Percentiles rank a stretch among this genome's conserved stretches.
phyloP scores from a whole-genome alignment of 1,284 basidiomycete genomes.

The Puccinia novopanici region DNA sequence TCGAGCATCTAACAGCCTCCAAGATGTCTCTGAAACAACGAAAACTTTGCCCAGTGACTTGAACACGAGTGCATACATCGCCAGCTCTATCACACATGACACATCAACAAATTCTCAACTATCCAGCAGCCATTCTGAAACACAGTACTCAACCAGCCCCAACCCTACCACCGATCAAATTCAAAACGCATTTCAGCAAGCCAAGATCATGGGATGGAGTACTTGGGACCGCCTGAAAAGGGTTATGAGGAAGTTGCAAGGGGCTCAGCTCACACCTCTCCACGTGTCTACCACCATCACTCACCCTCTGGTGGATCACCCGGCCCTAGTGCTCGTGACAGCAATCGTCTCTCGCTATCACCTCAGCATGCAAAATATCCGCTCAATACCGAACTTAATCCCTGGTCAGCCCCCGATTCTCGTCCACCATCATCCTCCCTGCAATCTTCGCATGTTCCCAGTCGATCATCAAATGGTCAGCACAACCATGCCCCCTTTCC shows the following conservation, averaged over 20 bases:
- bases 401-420: conserved; percentile 16
- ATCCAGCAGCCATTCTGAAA: conserved; percentile 9
- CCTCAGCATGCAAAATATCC: conserved; percentile 15
- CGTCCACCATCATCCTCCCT: background rate
- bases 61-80: background rate
- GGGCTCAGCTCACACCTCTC: conserved; percentile 21
- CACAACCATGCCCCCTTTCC: background rate
- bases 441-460: background rate
- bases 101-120: background rate
- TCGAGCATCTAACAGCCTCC: background rate
- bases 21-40: background rate
- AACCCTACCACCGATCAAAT: conserved; percentile 32
- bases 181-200: conserved; percentile 50
- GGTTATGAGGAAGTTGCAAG: conserved; percentile 51
- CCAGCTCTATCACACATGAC: background rate
- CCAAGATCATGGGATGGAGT: conserved; percentile 52
- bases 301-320: conserved; percentile 51
- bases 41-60: conserved; percentile 1
- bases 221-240: conserved; percentile 52
- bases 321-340: conserved; percentile 57
- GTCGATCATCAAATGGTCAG: background rate
- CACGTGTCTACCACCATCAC: conserved; percentile 28
- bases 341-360: conserved; percentile 59
- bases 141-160: background rate
- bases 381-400: conserved; percentile 18